These are phyloP conservation scores for Zygosaccharomyces sapae DNA, from an alignment of 1,139 yeast genomes.

Conservation along the genomic window DNA sequence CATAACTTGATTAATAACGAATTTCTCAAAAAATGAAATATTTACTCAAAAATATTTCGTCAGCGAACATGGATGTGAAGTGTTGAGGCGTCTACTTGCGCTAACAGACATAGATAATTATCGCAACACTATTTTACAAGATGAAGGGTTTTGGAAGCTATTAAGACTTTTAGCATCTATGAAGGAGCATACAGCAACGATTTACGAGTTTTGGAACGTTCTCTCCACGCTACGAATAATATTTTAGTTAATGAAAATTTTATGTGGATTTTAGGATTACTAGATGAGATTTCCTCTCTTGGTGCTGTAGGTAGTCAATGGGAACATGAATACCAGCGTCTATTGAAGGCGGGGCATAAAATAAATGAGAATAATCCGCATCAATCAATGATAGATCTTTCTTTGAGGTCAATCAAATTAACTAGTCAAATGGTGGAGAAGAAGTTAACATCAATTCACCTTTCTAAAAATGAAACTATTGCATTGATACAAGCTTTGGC, in stretches of 20 bases:
- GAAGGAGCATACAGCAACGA: conserved; percentile 46
- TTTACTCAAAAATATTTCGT: conserved; percentile 33
- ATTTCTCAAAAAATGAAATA: conserved; percentile 30
- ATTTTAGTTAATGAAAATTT: conserved; percentile 50
- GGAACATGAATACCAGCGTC: conserved; percentile 57
- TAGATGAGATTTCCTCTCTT: conserved; percentile 77
- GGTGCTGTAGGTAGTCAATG: conserved; percentile 78
- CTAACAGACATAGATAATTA: conserved; percentile 49
- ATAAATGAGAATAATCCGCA: conserved; percentile 47
- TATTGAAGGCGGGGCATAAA: conserved; percentile 42
- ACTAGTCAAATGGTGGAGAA: conserved; percentile 48
- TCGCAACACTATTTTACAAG: conserved; percentile 41
- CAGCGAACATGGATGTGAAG: conserved; percentile 44
- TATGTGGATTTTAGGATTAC: conserved; percentile 60
- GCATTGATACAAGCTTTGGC: conserved; percentile 75
- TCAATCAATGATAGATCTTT: conserved; percentile 51
- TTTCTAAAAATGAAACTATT: conserved; percentile 39
- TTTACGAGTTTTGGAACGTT: conserved; percentile 47
- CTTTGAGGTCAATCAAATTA: conserved; percentile 58
- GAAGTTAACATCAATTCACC: conserved; percentile 15
- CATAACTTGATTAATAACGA: conserved; percentile 21
- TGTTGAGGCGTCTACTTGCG: conserved; percentile 53
- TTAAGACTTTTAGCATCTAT: conserved; percentile 56
- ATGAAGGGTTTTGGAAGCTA: conserved; percentile 61
- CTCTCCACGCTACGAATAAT: conserved; percentile 41